These are phyloP conservation scores for Purpureocillium takamizusanense DNA, from an alignment of 2,329 filamentous ascomycete species.

Conservation along the genomic window DNA sequence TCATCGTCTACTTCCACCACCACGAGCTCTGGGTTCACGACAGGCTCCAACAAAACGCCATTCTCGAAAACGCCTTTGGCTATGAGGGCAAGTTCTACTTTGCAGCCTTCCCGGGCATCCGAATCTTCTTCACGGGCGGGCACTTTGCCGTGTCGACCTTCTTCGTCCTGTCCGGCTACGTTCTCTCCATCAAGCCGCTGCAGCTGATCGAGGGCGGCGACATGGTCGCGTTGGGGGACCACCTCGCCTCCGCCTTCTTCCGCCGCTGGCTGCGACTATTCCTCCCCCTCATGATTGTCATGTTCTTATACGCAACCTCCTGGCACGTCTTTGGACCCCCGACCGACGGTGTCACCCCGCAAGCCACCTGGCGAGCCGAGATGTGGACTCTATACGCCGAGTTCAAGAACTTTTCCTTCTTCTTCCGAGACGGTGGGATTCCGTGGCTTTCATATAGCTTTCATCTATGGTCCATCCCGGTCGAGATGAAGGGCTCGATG, in stretches of 20 bases:
- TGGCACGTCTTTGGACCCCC: slow-evolving; percentile 45
- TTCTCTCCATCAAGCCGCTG: slow-evolving; percentile 41
- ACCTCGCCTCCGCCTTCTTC: slow-evolving; percentile 37
- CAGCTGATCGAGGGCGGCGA: slow-evolving; percentile 34
- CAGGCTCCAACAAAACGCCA: slow-evolving; percentile 11
- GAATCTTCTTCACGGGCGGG: slow-evolving; percentile 51
- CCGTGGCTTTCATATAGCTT: slow-evolving; percentile 44
- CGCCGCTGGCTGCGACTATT: slow-evolving; percentile 40
- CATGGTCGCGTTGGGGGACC: slow-evolving; percentile 29
- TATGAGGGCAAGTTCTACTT: slow-evolving; percentile 39
- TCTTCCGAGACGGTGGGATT: slow-evolving; percentile 48
- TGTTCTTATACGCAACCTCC: slow-evolving; percentile 38
- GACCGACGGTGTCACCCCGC: slow-evolving; percentile 25
- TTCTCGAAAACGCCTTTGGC: slow-evolving; percentile 45
- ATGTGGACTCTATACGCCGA: slow-evolving; percentile 42
- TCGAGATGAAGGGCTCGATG: slow-evolving; percentile 56
- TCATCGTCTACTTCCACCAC: slow-evolving; percentile 57
- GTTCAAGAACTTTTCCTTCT: slow-evolving; percentile 60
- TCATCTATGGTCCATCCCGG: slow-evolving; percentile 55
- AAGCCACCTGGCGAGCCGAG: slow-evolving; percentile 36
- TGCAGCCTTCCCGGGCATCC: slow-evolving; percentile 44
- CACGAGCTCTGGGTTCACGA: slow-evolving; percentile 49
- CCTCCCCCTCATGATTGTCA: slow-evolving; percentile 43
- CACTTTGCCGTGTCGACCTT: slow-evolving; percentile 51
- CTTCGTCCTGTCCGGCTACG: slow-evolving; percentile 50